phyloP scores from a whole-genome alignment of 352 stramenopile species.

The Phytophthora pisi region DNA sequence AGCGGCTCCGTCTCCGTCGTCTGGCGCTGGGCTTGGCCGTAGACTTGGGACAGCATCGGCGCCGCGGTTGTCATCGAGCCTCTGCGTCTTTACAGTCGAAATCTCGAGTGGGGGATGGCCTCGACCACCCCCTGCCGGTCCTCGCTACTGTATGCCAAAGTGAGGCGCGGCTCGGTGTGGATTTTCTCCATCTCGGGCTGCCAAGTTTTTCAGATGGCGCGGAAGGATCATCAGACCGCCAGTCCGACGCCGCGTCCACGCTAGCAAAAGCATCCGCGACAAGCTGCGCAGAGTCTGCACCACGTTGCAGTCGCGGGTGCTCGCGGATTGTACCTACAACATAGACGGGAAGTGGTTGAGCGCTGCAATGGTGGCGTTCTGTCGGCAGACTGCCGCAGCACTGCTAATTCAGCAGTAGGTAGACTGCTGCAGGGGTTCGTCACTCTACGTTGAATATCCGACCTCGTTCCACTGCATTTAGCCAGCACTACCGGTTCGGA shows the following conservation, averaged over 20 bases:
- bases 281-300: constrained; percentile 9
- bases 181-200: constrained; percentile 21
- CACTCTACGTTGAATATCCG: too few relatives aligned
- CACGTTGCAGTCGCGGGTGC: constrained; percentile 2
- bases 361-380: too few relatives aligned
- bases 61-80: background rate
- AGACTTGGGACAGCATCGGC: constrained; percentile 4
- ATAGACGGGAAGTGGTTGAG: constrained; percentile 5
- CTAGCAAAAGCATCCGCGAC: constrained; percentile 22
- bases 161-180: constrained; percentile 6
- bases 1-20: constrained; percentile 15
- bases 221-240: background rate
- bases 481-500: too few relatives aligned
- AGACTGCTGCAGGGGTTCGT: too few relatives aligned
- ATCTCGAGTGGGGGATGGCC: constrained; percentile 13
- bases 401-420: too few relatives aligned
- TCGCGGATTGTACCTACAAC: constrained; percentile 19
- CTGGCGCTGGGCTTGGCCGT: background rate
- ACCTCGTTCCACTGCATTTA: background rate
- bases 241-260: background rate
- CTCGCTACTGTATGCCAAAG: constrained; percentile 12
- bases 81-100: constrained; percentile 12
- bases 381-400: too few relatives aligned
- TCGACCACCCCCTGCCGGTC: background rate
- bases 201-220: constrained; percentile 6